Conservation (phyloP, 2,329 filamentous ascomycete genomes). For the Talaromyces rugulosus region DNA sequence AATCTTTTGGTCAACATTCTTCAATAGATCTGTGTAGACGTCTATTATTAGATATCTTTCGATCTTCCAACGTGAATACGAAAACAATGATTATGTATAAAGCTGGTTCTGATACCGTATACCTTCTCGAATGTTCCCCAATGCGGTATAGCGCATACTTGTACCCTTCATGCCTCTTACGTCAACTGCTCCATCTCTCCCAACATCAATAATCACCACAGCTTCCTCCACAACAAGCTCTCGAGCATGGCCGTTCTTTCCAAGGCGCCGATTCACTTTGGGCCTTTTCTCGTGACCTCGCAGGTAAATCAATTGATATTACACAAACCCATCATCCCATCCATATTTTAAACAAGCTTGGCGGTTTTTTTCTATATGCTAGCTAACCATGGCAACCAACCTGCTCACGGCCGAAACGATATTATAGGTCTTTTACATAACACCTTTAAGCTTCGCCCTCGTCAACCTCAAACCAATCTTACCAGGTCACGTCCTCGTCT, state of each 20-base stretch:
- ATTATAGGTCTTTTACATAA: conserved; percentile 77
- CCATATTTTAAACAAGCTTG: background rate
- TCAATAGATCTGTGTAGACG: background rate
- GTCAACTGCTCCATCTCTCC: background rate
- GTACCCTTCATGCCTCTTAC: background rate
- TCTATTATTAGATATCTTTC: background rate
- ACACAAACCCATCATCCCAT: background rate
- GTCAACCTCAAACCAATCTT: conserved; percentile 95
- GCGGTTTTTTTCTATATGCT: background rate
- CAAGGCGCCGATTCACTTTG: conserved; percentile 59
- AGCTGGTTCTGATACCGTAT: background rate
- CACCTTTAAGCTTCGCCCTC: conserved; percentile 74
- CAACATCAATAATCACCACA: background rate
- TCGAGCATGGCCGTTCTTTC: conserved; percentile 9
- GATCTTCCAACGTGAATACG: background rate
- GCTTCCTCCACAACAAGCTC: background rate
- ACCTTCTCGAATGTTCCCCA: background rate
- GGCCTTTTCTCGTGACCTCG: conserved; percentile 69
- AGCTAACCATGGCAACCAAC: background rate
- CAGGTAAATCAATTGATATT: conserved; percentile 51
- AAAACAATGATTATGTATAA: background rate
- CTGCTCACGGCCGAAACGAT: background rate
- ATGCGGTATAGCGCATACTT: background rate
- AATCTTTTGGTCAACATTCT: background rate
- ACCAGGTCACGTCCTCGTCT: conserved; percentile 89